Evolutionary conservation across 2,329 filamentous ascomycete species (phyloP).

Genomic region (Aspergillus pseudoterreus): DNA sequence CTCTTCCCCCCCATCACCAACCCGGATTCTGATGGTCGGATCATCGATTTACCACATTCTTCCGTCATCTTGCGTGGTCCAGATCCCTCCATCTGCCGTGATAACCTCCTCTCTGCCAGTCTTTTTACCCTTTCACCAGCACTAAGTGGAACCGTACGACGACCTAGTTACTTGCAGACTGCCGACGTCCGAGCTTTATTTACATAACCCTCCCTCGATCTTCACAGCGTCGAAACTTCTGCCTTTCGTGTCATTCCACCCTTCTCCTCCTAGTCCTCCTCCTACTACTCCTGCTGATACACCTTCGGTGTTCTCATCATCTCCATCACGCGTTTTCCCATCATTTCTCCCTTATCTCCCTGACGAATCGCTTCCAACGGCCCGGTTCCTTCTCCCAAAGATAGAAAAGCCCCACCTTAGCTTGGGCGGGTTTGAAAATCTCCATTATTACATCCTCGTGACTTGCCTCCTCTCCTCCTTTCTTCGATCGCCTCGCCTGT

Average conservation of each 20-base stretch:
- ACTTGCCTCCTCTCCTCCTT: conserved; percentile 2
- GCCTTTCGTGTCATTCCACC: conserved; percentile 1
- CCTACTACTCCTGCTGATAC: conserved; percentile 2
- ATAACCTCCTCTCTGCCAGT: neutral
- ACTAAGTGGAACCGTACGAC: neutral
- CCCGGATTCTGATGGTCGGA: neutral
- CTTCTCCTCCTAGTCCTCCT: conserved; percentile 5
- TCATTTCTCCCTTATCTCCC: conserved; percentile 13
- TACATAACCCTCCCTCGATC: neutral
- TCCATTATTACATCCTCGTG: conserved; percentile 14
- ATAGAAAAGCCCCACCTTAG: conserved; percentile 36
- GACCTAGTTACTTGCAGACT: neutral
- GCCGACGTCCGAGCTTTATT: neutral
- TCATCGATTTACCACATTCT: neutral
- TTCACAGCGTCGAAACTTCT: neutral
- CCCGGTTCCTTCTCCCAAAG: conserved; percentile 23
- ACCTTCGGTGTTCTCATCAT: neutral
- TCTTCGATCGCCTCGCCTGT: neutral
- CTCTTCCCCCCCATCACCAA: neutral
- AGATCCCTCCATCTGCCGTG: neutral
- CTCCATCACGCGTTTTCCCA: conserved; percentile 4
- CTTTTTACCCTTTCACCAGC: neutral
- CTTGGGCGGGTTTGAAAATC: conserved; percentile 32
- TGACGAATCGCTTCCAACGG: conserved; percentile 14
- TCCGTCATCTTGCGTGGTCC: neutral